A percentile compares a stretch with the other conserved stretches of the same genome.
Conservation (phyloP, 1,284 basidiomycete species). For the Testicularia cyperi region DNA sequence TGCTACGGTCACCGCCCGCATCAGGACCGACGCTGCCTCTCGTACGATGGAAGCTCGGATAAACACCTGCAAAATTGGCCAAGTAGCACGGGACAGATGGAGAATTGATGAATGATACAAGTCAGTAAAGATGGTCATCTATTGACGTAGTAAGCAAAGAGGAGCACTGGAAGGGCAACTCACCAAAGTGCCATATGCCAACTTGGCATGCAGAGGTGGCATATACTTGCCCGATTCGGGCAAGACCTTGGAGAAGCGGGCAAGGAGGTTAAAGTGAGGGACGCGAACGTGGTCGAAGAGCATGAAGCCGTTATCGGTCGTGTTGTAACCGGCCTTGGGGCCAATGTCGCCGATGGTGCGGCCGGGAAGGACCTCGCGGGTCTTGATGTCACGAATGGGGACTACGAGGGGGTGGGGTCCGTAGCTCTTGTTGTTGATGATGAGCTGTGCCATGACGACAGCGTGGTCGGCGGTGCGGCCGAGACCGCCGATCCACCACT, state of each 20-base stretch:
- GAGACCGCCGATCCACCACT: constrained; percentile 61
- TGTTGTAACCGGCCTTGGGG: constrained; percentile 59
- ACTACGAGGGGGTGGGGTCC: constrained; percentile 61
- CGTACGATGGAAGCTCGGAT: constrained; percentile 61
- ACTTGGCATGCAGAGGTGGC: constrained; percentile 44
- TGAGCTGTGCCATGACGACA: constrained; percentile 62
- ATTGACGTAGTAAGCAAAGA: no score
- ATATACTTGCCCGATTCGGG: constrained; percentile 48
- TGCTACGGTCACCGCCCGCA: constrained; percentile 60
- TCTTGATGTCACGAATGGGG: constrained; percentile 60
- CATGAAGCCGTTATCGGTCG: constrained; percentile 60
- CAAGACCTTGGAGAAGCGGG: constrained; percentile 59
- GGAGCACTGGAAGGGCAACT: no score
- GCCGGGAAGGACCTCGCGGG: constrained; percentile 60
- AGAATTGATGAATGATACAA: no score
- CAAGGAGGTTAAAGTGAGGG: constrained; percentile 61
- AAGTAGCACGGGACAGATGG: no score
- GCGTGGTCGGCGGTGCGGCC: constrained; percentile 61
- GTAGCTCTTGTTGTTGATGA: constrained; percentile 58
- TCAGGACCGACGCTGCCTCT: constrained; percentile 56
- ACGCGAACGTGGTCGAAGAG: constrained; percentile 53
- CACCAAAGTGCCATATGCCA: constrained; percentile 48
- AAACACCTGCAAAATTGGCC: no score
- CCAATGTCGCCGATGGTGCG: constrained; percentile 60
- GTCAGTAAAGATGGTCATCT: no score